Conservation (phyloP, 306 rosid species). For the Rosa multiflora region DNA sequence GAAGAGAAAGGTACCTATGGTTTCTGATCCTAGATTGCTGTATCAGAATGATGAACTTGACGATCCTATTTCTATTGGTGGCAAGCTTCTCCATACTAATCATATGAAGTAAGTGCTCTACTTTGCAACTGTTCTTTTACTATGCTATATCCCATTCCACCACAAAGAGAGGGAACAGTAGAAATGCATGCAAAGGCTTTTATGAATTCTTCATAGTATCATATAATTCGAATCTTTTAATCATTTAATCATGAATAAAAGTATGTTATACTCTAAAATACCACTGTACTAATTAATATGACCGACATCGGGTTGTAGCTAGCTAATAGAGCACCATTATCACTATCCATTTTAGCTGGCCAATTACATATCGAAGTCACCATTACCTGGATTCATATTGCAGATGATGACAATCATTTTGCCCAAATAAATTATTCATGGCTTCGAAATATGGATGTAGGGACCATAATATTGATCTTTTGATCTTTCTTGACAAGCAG, state of each 20-base stretch:
- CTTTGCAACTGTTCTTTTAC: not conserved
- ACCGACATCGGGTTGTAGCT: not conserved
- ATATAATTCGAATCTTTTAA: not conserved
- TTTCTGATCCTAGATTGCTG: slow-evolving; percentile 26
- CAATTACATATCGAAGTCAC: not conserved
- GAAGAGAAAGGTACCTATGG: slow-evolving; percentile 52
- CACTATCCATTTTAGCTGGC: not conserved
- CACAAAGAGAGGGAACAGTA: not conserved
- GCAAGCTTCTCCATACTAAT: slow-evolving; percentile 55
- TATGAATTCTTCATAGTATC: not conserved
- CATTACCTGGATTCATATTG: not conserved
- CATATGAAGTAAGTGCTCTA: slow-evolving; percentile 58
- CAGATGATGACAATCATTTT: not conserved
- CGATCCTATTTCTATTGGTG: slow-evolving; percentile 59
- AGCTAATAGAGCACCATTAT: not conserved
- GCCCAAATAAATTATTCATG: slow-evolving; percentile 1
- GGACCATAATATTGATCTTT: slow-evolving; percentile 2
- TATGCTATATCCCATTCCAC: not conserved
- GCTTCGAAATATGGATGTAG: not conserved
- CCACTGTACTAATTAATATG: not conserved
- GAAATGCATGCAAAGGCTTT: not conserved
- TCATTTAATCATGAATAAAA: not conserved
- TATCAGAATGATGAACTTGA: slow-evolving; percentile 76
- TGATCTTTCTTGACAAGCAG: not conserved
- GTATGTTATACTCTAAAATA: not conserved